Conservation (phyloP, 441 rosid genomes). For the Raphanus hybrid region DNA sequence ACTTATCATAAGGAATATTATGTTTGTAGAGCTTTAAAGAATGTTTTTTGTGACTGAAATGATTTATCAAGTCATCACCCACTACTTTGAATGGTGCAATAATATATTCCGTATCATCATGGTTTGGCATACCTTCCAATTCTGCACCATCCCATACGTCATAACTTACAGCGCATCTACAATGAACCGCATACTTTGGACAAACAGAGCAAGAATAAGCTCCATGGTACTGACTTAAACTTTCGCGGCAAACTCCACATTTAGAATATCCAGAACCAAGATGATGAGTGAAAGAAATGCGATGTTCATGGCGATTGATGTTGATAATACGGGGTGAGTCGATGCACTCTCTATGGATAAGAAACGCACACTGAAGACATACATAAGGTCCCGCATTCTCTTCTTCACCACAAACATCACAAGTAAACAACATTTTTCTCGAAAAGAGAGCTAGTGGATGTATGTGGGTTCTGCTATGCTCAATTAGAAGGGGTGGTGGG, state of each 20-base stretch:
- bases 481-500: conserved; percentile 13
- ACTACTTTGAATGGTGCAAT: not conserved
- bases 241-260: conserved; percentile 2
- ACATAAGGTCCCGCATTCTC: conserved; percentile 45
- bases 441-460: conserved; percentile 23
- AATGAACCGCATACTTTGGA: not conserved
- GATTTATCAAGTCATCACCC: not conserved
- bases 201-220: not conserved
- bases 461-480: conserved; percentile 6
- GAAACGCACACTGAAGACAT: conserved; percentile 30
- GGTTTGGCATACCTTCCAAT: not conserved
- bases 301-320: conserved; percentile 32
- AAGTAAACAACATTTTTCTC: not conserved
- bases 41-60: not conserved
- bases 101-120: not conserved
- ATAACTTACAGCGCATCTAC: not conserved
- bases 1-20: not conserved
- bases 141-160: not conserved
- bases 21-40: not conserved
- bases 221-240: not conserved
- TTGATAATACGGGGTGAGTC: not conserved
- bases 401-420: conserved; percentile 45
- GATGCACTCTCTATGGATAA: not conserved
- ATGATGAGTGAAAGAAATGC: not conserved
- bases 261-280: not conserved